Percentiles rank a stretch among this genome's conserved stretches.
Evolutionary conservation across 2,329 filamentous ascomycete genomes (phyloP).

Genomic region (Colletotrichum sp.): DNA sequence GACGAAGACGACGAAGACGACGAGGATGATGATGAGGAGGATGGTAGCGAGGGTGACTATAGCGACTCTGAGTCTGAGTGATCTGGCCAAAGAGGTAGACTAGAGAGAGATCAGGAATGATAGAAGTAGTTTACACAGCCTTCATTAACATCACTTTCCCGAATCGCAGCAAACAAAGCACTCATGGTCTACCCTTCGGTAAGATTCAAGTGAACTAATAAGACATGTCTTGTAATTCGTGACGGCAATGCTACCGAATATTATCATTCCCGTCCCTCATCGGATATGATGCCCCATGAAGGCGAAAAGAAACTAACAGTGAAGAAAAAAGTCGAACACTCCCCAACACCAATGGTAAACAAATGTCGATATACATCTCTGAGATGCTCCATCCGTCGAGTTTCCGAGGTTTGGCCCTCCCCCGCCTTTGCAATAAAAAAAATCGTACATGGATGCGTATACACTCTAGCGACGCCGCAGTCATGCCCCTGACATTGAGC

Average conservation of each 20-base stretch:
- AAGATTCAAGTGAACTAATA: not conserved
- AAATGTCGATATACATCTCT: not conserved
- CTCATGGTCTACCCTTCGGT: not conserved
- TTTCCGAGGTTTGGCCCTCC: not conserved
- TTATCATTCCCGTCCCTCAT: not conserved
- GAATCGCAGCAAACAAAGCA: not conserved
- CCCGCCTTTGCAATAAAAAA: not conserved
- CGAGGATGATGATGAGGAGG: slow-evolving; percentile 64
- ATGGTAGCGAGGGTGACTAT: slow-evolving; percentile 47
- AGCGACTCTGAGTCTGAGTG: slow-evolving; percentile 35
- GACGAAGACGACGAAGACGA: slow-evolving; percentile 61
- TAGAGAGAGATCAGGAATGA: not conserved
- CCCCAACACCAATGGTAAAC: not conserved
- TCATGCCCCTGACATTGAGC: not conserved
- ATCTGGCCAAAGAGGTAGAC: slow-evolving; percentile 2
- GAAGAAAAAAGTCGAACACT: not conserved
- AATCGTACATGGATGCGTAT: not conserved
- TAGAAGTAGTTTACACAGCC: not conserved
- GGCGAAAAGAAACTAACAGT: not conserved
- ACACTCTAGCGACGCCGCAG: slow-evolving; percentile 2
- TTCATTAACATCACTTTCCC: not conserved
- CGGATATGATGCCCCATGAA: not conserved
- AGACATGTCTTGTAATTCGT: not conserved
- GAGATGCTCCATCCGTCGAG: not conserved
- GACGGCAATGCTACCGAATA: not conserved